Conservation (phyloP, 2,329 filamentous ascomycete genomes). For the Arthrobotrys entomopaga region DNA sequence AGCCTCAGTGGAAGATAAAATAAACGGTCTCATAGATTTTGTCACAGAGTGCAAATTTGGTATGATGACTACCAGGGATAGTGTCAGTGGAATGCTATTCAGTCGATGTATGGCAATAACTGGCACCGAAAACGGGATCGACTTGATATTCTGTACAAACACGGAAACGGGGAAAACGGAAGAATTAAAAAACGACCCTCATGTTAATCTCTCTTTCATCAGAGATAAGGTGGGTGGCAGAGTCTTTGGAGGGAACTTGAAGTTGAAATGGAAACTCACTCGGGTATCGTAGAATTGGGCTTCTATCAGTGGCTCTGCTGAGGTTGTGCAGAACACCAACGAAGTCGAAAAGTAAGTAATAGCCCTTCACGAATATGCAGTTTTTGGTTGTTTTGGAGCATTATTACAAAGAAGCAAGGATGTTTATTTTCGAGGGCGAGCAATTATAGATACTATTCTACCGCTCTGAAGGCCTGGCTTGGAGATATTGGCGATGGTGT, state of each 20-base stretch:
- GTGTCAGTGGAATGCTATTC: conserved; percentile 73
- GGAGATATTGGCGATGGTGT: conserved; percentile 84
- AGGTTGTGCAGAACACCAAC: conserved; percentile 74
- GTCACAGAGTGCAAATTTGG: conserved; percentile 78
- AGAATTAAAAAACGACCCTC: conserved; percentile 76
- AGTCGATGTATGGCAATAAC: conserved; percentile 89
- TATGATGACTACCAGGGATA: conserved; percentile 85
- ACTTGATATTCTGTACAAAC: conserved; percentile 91
- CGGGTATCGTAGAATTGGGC: conserved; percentile 79
- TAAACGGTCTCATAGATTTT: conserved; percentile 78
- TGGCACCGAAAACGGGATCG: conserved; percentile 73
- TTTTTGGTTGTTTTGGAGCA: neutral
- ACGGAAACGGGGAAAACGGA: conserved; percentile 88
- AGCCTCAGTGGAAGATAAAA: conserved; percentile 66
- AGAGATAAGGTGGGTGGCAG: conserved; percentile 62
- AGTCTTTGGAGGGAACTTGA: too few species aligned
- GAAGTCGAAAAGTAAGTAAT: conserved; percentile 72
- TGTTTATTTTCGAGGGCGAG: neutral
- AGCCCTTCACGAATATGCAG: too few species aligned
- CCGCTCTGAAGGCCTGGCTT: conserved; percentile 81
- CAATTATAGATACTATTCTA: conserved; percentile 70
- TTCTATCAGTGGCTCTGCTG: conserved; percentile 78
- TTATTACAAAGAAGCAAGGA: neutral
- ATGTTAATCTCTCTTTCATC: conserved; percentile 84
- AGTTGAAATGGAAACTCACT: too few species aligned